These are phyloP conservation scores for Microsporum ferrugineum DNA, from an alignment of 2,329 filamentous ascomycete species.

Conservation along the genomic window DNA sequence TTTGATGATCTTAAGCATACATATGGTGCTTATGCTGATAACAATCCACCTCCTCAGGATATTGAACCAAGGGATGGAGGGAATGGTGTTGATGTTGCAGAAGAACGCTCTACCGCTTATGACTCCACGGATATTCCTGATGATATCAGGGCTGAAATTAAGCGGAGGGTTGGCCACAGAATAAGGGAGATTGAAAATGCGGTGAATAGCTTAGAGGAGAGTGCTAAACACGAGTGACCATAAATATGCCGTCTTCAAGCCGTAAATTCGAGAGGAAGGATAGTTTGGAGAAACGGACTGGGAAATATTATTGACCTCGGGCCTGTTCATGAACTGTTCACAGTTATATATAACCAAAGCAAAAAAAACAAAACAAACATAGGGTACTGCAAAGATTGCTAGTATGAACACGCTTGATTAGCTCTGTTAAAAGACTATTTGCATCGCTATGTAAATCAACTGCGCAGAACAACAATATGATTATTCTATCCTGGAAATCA, in stretches of 20 bases:
- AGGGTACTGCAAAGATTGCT: too few relatives aligned
- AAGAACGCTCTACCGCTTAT: slow-evolving; percentile 22
- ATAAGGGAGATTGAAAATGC: slow-evolving; percentile 38
- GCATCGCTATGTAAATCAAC: background rate
- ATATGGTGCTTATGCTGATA: slow-evolving; percentile 26
- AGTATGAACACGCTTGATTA: background rate
- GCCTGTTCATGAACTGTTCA: too few relatives aligned
- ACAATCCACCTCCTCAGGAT: slow-evolving; percentile 1
- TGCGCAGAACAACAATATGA: background rate
- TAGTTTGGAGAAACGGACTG: too few relatives aligned
- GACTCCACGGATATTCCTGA: slow-evolving; percentile 22
- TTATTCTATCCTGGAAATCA: background rate
- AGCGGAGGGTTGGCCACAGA: slow-evolving; percentile 33
- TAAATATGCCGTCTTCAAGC: too few relatives aligned
- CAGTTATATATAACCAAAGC: background rate
- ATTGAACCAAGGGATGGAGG: slow-evolving; percentile 10
- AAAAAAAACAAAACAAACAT: background rate
- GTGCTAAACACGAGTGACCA: slow-evolving; percentile 17
- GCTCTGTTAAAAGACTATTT: background rate
- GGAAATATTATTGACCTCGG: too few relatives aligned
- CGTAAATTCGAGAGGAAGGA: too few relatives aligned
- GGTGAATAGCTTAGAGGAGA: slow-evolving; percentile 33
- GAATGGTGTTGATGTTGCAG: slow-evolving; percentile 1
- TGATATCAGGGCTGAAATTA: slow-evolving; percentile 32
- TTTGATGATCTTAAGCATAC: slow-evolving; percentile 29